These are phyloP conservation scores for Blastomyces gilchristii DNA, from an alignment of 2,329 filamentous ascomycete genomes.

Conservation along the genomic window DNA sequence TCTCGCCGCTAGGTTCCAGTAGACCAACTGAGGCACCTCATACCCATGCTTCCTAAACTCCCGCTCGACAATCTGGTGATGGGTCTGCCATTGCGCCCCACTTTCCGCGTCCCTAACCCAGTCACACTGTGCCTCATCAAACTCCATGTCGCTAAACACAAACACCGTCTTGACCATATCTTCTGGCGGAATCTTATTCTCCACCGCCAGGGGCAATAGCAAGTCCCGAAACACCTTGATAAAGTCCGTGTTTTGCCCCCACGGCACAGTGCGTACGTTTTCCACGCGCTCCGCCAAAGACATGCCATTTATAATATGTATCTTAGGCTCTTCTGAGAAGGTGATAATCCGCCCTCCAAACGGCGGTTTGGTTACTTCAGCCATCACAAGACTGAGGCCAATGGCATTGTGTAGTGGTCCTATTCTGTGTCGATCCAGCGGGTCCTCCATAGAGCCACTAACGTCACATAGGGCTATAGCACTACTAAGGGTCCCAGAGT, in stretches of 20 bases:
- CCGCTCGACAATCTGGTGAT: slow-evolving; percentile 42
- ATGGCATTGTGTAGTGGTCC: slow-evolving; percentile 45
- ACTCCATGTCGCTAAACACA: slow-evolving; percentile 54
- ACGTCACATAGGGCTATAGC: slow-evolving; percentile 51
- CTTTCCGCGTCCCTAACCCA: background rate
- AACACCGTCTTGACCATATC: slow-evolving; percentile 54
- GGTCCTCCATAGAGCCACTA: slow-evolving; percentile 43
- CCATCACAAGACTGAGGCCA: slow-evolving; percentile 47
- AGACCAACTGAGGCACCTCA: slow-evolving; percentile 47
- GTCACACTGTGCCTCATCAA: slow-evolving; percentile 31
- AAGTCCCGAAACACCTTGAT: slow-evolving; percentile 45
- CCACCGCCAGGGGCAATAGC: slow-evolving; percentile 45
- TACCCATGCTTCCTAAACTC: slow-evolving; percentile 43
- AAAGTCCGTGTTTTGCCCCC: slow-evolving; percentile 44
- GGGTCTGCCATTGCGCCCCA: slow-evolving; percentile 32
- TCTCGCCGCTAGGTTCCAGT: slow-evolving; percentile 11
- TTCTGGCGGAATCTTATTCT: slow-evolving; percentile 42
- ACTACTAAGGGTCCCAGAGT: slow-evolving; percentile 44
- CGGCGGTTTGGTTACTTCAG: slow-evolving; percentile 43
- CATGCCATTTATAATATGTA: slow-evolving; percentile 33
- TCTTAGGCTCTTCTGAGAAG: slow-evolving; percentile 36
- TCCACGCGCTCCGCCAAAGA: slow-evolving; percentile 37
- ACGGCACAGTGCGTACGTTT: slow-evolving; percentile 24
- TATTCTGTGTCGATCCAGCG: slow-evolving; percentile 31
- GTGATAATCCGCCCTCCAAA: slow-evolving; percentile 49